A percentile compares a stretch with the other conserved stretches of the same genome.
These are phyloP conservation scores for Ceratocystis eucalypticola DNA, from an alignment of 2,329 filamentous ascomycete species.

Conservation along the genomic window DNA sequence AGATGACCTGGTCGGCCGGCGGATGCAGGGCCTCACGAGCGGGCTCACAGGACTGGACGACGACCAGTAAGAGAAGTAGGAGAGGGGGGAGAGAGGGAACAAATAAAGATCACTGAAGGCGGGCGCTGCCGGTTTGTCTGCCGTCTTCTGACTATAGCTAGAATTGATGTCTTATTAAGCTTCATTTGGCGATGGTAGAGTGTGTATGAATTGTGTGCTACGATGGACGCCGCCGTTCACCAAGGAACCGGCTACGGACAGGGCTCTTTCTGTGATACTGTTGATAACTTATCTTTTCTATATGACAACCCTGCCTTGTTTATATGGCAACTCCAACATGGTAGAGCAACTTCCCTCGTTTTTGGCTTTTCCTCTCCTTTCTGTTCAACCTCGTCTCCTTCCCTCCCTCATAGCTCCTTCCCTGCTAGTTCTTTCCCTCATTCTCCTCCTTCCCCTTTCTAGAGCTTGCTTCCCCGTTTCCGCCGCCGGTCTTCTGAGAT, in stretches of 20 bases:
- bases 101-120: not conserved
- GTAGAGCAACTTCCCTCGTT: no score
- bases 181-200: no score
- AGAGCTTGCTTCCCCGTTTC: not conserved
- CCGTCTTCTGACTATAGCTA: not conserved
- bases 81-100: not conserved
- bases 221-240: no score
- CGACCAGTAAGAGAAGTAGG: constrained; percentile 25
- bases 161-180: no score
- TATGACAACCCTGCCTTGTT: no score
- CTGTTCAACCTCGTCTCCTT: not conserved
- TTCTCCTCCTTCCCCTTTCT: not conserved
- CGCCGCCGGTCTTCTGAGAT: not conserved
- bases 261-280: no score
- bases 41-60: constrained; percentile 38
- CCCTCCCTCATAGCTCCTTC: not conserved
- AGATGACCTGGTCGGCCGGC: constrained; percentile 42
- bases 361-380: not conserved
- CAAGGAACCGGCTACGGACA: no score
- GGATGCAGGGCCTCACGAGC: constrained; percentile 45
- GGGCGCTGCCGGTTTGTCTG: not conserved
- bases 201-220: no score
- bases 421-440: not conserved
- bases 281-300: no score
- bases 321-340: no score